These are phyloP conservation scores for Botrytis aclada DNA, from an alignment of 2,329 filamentous ascomycete species.

Conservation along the genomic window DNA sequence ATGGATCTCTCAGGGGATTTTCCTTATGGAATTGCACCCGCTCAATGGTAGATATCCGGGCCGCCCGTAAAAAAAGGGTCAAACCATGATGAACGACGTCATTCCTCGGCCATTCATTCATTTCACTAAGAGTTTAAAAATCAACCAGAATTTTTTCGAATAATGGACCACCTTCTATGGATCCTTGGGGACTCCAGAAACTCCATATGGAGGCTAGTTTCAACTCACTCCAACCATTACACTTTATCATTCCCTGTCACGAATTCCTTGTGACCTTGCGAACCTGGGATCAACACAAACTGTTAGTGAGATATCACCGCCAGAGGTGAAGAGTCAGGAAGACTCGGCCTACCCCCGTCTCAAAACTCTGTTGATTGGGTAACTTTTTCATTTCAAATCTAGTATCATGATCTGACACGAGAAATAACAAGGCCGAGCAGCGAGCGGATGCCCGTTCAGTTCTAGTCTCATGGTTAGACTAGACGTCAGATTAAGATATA, in stretches of 20 bases:
- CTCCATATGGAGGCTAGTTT: background rate
- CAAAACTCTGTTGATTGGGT: background rate
- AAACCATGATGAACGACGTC: background rate
- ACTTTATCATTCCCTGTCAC: background rate
- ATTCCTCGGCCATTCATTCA: background rate
- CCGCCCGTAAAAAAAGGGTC: background rate
- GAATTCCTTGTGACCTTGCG: background rate
- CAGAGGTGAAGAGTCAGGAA: background rate
- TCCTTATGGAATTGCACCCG: background rate
- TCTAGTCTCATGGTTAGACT: background rate
- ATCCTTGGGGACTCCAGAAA: background rate
- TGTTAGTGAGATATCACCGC: background rate
- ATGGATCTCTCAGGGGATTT: background rate
- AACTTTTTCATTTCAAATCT: background rate
- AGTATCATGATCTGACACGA: background rate
- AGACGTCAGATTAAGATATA: background rate
- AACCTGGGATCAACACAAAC: background rate
- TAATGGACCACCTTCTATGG: conserved; percentile 4
- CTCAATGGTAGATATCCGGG: background rate
- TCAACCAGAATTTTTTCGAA: background rate
- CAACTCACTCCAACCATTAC: background rate
- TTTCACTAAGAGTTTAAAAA: background rate
- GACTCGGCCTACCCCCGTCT: background rate
- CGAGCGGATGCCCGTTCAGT: background rate
- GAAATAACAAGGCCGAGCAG: background rate